Base-by-base conservation (phyloP, 805 yeast species). In the Candida manassasensis region DNA sequence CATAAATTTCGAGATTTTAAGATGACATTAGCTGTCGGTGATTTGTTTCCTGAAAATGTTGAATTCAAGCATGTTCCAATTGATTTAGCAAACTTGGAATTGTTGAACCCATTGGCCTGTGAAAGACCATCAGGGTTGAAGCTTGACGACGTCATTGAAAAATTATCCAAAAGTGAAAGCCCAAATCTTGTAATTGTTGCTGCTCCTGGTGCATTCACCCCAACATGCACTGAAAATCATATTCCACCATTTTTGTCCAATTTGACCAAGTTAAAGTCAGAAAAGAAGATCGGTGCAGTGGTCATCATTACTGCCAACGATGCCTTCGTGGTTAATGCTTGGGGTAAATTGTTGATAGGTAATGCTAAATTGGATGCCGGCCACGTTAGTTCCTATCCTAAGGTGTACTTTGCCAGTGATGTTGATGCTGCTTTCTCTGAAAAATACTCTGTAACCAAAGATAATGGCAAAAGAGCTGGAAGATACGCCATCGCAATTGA, bases 151-250 rank as follows among this genome's bases (percentile, higher is more conserved):
- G 42, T 63, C 35, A 19, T 63, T 17, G 50, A 41, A 29, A 46
- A 58, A 32, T 36, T 43, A 29, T 27, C 37, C 10, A 43, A 42
- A n/a, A 42, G 51, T 22, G 42, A 40, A 2, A 47, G 49, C 19
- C 49, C 54, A 16, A 55, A 53, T 29, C 48, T 61, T 4, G 47
- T 63, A 32, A 44, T 65, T 31, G 66, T 67, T 14, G 48, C 69
- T 8, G 69, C 65, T 19, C 73, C 73, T 6, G 70, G 68, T 18
- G 67, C 69, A 2, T 65, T 64, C 49, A 62, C 71, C 6, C 70
- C 71, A n/a, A 54, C 67, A 2, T 67, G 73, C 41, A 65, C 71
- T 16, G 71, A 63, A 43, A 53, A 59, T 44, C 73, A 67, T 49
- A 54, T 67, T 31, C 73, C 73, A 4, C 65, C 61, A 13, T 56